Base-by-base conservation (phyloP, 805 yeast species). In the Hanseniaspora occidentalis region DNA sequence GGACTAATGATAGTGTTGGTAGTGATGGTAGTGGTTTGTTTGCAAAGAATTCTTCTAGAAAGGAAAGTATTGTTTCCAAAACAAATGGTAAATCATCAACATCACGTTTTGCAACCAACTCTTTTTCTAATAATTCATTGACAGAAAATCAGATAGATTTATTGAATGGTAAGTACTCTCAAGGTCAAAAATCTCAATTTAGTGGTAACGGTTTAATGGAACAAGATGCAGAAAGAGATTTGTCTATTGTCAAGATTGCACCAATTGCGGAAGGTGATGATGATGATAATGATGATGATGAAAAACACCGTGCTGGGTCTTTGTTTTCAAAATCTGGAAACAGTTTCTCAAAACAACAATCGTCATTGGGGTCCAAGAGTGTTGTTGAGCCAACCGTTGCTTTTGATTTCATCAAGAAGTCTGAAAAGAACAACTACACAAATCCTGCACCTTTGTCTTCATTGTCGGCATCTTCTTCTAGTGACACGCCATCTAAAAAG, bases 371-470 rank as follows among this genome's bases (percentile, higher is more conserved):
- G 29, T 13, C 5, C 11, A 25, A 39, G 20, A 43, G 45, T 36
- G 39, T 43, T 13, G 38, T 54, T 7, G 22, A 43, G 13, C 62
- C 62, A 11, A 54, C 61, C 3, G 43, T 48, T 2, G 61, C 59
- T 2, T 58, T 58, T 34, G 59, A 58, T 42, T 58, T 58, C 35
- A 39, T 57, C 8, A 56, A 52, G 27, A 39, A 46, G 14, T 5
- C 29, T 5, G 29, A 25, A 8, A 13, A 13, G 5, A 8, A 25
- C 8, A 25, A 7, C 29, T 7, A 4, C 5, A 25, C n/a, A 25
- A 25, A n/a, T n/a, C n/a, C n/a, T n/a, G n/a, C n/a, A n/a, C n/a
- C n/a, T n/a, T n/a, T n/a, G n/a, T n/a, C n/a, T 5, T 25, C 29
- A 25, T 25, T 14, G 8, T 25, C 29, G 29, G 4, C 4, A 7